Evolutionary conservation across 495 filamentous ascomycete species (phyloP).

Genomic region (Lindgomyces ingoldianus): DNA sequence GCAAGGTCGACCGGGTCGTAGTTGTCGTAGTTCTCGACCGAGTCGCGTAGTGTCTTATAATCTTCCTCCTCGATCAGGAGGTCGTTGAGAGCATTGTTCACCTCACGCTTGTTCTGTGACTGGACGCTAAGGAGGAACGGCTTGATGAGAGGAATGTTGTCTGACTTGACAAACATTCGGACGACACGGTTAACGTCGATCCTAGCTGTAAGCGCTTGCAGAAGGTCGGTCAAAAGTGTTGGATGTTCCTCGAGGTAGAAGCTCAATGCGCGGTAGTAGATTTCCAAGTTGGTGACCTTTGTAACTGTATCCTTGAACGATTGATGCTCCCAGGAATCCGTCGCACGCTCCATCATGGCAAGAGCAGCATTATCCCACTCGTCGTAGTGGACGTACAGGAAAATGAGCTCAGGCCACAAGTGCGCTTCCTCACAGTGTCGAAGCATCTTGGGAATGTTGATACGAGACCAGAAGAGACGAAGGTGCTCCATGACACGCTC

Average conservation of each 20-base stretch:
- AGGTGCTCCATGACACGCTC: constrained; percentile 98
- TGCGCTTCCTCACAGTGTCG: constrained; percentile 92
- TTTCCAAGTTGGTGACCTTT: constrained; percentile 98
- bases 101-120: constrained; percentile 92
- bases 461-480: constrained; percentile 97
- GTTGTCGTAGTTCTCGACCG: constrained; percentile 98
- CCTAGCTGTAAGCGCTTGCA: constrained; percentile 85
- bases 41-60: constrained; percentile 97
- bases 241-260: constrained; percentile 98
- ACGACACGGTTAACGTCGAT: constrained; percentile 99
- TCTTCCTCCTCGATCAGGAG: constrained; percentile 98
- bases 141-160: constrained; percentile 98
- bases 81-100: constrained; percentile 98
- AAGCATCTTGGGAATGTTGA: constrained; percentile 99
- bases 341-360: constrained; percentile 98
- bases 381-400: constrained; percentile 98
- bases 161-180: constrained; percentile 95
- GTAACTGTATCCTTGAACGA: constrained; percentile 99
- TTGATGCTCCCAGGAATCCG: constrained; percentile 99
- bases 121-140: constrained; percentile 98
- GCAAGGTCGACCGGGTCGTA: constrained; percentile 97
- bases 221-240: constrained; percentile 88
- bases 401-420: constrained; percentile 96
- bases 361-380: constrained; percentile 98
- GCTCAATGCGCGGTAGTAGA: constrained; percentile 96